Conservation (phyloP, 306 rosid species). For the Dryas drummondii region DNA sequence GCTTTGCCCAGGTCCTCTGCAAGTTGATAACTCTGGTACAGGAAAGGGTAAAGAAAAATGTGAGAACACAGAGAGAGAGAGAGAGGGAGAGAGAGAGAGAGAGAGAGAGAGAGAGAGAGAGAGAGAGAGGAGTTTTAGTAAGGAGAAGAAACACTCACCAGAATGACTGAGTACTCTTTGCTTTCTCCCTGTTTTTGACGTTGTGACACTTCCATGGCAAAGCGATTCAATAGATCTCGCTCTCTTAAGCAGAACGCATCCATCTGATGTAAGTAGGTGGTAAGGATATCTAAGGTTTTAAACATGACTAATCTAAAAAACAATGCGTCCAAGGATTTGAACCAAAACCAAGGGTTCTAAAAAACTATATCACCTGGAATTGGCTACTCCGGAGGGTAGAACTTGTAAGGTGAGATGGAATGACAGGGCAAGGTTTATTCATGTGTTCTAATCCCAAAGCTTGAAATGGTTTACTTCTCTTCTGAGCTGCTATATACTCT, state of each 20-base stretch:
- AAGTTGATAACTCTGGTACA: constrained; percentile 70
- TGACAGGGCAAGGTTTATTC: constrained; percentile 63
- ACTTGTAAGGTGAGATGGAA: constrained; percentile 65
- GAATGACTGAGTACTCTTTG: constrained; percentile 65
- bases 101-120: constrained; percentile 11
- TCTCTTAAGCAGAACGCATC: constrained; percentile 82
- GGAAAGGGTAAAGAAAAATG: constrained; percentile 18
- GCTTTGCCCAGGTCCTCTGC: constrained; percentile 92
- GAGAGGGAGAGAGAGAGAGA: constrained; percentile 9
- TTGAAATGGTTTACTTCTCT: constrained; percentile 61
- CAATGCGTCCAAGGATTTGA: not conserved
- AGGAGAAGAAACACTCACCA: constrained; percentile 42
- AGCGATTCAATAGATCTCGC: constrained; percentile 69
- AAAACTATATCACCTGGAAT: constrained; percentile 65
- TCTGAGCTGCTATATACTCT: constrained; percentile 60
- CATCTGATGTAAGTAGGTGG: constrained; percentile 45
- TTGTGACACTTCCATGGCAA: constrained; percentile 68
- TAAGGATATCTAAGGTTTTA: constrained; percentile 26
- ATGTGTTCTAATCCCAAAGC: constrained; percentile 88
- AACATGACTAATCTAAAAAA: not conserved
- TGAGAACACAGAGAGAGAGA: not conserved
- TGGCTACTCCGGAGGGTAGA: constrained; percentile 54
- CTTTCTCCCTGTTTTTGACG: constrained; percentile 66
- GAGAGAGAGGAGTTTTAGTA: constrained; percentile 6
- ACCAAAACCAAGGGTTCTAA: constrained; percentile 3